Conservation (phyloP, 305 asterid genomes). For the Fraxinus nigra region DNA sequence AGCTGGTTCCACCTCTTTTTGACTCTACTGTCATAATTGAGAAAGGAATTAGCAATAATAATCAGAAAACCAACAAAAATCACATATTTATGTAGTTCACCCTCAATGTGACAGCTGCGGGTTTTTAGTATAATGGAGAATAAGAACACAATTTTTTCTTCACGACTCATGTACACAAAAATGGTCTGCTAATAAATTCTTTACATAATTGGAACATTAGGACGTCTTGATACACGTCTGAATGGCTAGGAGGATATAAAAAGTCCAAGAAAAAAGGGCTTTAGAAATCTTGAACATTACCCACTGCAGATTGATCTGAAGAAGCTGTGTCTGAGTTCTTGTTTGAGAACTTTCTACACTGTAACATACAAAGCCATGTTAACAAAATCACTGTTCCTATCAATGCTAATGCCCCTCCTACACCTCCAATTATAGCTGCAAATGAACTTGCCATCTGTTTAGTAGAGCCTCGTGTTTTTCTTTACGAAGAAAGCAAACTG, state of each 20-base stretch:
- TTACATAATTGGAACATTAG: neutral
- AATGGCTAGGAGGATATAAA: neutral
- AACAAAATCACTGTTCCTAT: slow-evolving; percentile 32
- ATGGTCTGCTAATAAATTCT: neutral
- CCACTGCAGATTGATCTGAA: slow-evolving; percentile 67
- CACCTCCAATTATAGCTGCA: slow-evolving; percentile 53
- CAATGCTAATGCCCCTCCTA: slow-evolving; percentile 43
- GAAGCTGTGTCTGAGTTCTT: slow-evolving; percentile 65
- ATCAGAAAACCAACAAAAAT: neutral
- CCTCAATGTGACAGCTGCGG: neutral
- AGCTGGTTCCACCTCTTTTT: slow-evolving; percentile 35
- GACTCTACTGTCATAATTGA: slow-evolving; percentile 37
- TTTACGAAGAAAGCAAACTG: neutral
- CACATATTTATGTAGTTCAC: neutral
- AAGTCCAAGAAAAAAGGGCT: neutral
- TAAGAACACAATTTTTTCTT: neutral
- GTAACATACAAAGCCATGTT: slow-evolving; percentile 33
- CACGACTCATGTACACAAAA: neutral
- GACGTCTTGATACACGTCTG: neutral
- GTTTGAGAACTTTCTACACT: slow-evolving; percentile 33
- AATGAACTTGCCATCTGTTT: slow-evolving; percentile 44
- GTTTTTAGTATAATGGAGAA: neutral
- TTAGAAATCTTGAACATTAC: slow-evolving; percentile 24
- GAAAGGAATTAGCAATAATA: neutral
- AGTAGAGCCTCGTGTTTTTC: slow-evolving; percentile 10